phyloP scores from a whole-genome alignment of 1,139 yeast genomes.

The Magnusiomyces paraingens region DNA sequence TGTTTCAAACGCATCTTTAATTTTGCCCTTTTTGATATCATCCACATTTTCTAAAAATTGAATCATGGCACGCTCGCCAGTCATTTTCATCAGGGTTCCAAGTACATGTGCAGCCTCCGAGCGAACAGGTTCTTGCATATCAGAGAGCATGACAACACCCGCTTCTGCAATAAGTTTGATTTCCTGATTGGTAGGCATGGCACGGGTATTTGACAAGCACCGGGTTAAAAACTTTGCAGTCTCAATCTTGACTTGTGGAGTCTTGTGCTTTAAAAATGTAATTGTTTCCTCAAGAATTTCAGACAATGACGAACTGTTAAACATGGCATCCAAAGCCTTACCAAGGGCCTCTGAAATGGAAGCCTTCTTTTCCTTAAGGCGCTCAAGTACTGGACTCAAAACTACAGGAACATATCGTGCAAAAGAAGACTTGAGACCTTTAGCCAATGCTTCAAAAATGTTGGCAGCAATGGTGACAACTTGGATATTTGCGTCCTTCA shows the following conservation, averaged over 20 bases:
- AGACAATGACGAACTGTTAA: slow-evolving; percentile 36
- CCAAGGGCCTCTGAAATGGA: slow-evolving; percentile 66
- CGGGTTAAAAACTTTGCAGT: slow-evolving; percentile 58
- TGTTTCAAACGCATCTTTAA: slow-evolving; percentile 50
- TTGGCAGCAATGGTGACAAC: slow-evolving; percentile 79
- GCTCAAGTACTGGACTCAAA: slow-evolving; percentile 61
- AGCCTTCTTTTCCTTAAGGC: slow-evolving; percentile 84
- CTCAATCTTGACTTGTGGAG: slow-evolving; percentile 77
- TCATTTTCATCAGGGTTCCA: slow-evolving; percentile 76
- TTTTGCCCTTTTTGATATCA: slow-evolving; percentile 59
- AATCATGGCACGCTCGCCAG: slow-evolving; percentile 65
- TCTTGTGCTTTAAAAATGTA: slow-evolving; percentile 61
- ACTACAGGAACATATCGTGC: slow-evolving; percentile 49
- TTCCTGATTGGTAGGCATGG: slow-evolving; percentile 48
- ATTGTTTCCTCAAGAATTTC: slow-evolving; percentile 60
- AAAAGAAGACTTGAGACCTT: slow-evolving; percentile 56
- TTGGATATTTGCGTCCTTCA: slow-evolving; percentile 86
- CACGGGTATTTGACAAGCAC: slow-evolving; percentile 49
- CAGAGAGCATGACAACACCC: slow-evolving; percentile 59
- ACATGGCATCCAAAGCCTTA: slow-evolving; percentile 60
- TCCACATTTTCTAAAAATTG: slow-evolving; percentile 63
- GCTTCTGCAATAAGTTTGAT: slow-evolving; percentile 50
- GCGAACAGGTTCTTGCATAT: slow-evolving; percentile 82
- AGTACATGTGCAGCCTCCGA: slow-evolving; percentile 71
- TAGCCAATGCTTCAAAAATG: slow-evolving; percentile 55